Percentiles rank a stretch among this genome's conserved stretches.
Evolutionary conservation across 2,329 filamentous ascomycete genomes (phyloP).

Genomic region (Colletotrichum plurivorum): DNA sequence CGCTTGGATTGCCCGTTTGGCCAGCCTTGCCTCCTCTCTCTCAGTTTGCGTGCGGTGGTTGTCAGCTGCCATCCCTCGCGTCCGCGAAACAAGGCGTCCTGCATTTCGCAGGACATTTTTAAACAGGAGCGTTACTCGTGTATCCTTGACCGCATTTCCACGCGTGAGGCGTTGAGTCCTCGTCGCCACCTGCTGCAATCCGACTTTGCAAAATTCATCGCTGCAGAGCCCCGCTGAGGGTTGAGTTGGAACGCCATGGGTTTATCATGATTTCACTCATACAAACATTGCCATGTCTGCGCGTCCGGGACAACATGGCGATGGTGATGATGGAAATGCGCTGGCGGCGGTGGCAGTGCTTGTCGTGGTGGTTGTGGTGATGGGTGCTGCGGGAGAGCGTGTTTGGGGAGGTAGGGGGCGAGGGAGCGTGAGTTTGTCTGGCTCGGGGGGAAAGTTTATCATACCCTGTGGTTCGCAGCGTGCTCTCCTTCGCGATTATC

Average conservation of each 20-base stretch:
- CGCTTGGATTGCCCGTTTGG: conserved; percentile 19
- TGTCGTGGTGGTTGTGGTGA: not conserved
- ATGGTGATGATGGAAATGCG: conserved; percentile 22
- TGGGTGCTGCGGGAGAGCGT: not conserved
- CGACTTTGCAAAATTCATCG: conserved; percentile 41
- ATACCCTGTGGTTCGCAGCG: conserved; percentile 39
- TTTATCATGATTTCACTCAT: conserved; percentile 40
- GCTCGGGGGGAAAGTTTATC: conserved; percentile 37
- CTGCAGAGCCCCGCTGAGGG: conserved; percentile 35
- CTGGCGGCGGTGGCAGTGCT: conserved; percentile 21
- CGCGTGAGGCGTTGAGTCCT: conserved; percentile 22
- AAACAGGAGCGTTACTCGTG: conserved; percentile 41
- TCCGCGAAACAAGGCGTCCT: conserved; percentile 37
- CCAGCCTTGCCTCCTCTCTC: conserved; percentile 23
- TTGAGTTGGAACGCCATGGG: conserved; percentile 35
- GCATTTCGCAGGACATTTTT: conserved; percentile 38
- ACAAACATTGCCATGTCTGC: conserved; percentile 37
- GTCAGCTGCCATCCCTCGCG: conserved; percentile 32
- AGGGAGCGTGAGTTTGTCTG: conserved; percentile 31
- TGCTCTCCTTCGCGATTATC: conserved; percentile 21
- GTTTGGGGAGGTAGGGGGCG: conserved; percentile 2
- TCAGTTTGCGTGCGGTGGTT: conserved; percentile 1
- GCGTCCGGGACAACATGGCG: conserved; percentile 19
- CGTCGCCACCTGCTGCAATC: conserved; percentile 31
- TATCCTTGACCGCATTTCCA: conserved; percentile 41